Evolutionary conservation across 345 rosid genomes (phyloP).

Genomic region (Arabidopsis suecica): DNA sequence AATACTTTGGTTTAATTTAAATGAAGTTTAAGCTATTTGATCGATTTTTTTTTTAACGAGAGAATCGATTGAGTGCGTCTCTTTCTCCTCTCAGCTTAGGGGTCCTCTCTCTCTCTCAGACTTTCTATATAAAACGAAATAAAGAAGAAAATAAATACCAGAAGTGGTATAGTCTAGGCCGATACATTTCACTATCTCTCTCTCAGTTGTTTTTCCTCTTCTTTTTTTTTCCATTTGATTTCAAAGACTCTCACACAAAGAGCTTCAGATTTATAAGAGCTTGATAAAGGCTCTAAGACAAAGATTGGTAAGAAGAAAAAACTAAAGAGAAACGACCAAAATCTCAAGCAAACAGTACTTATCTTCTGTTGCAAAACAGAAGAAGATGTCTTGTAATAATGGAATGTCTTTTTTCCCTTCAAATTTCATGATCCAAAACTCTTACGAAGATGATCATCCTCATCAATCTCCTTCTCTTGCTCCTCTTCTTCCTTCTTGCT

Average conservation of each 20-base stretch:
- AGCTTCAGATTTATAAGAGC: conserved; percentile 4
- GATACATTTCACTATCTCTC: conserved; percentile 41
- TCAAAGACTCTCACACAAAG: conserved; percentile 27
- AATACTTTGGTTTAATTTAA: not conserved
- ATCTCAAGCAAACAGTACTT: conserved; percentile 28
- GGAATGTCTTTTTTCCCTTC: conserved; percentile 89
- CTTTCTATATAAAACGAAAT: conserved; percentile 35
- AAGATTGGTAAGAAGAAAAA: conserved; percentile 32
- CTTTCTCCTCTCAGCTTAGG: conserved; percentile 12
- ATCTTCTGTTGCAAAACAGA: conserved; percentile 33
- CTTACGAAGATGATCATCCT: conserved; percentile 71
- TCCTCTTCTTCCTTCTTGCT: conserved; percentile 67
- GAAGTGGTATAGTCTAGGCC: conserved; percentile 49
- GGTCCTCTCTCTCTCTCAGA: conserved; percentile 33
- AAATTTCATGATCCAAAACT: conserved; percentile 83
- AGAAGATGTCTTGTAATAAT: conserved; percentile 76
- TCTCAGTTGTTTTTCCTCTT: conserved; percentile 15
- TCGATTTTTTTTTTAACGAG: conserved; percentile 15
- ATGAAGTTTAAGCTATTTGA: conserved; percentile 30
- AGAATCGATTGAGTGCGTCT: conserved; percentile 15
- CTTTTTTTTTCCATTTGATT: conserved; percentile 12
- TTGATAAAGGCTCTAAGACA: conserved; percentile 13
- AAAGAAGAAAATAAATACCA: conserved; percentile 36
- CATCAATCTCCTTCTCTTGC: conserved; percentile 56
- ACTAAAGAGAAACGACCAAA: conserved; percentile 41